Evolutionary conservation across 495 filamentous ascomycete genomes (phyloP).

Genomic region (Sphaerosporella brunnea): DNA sequence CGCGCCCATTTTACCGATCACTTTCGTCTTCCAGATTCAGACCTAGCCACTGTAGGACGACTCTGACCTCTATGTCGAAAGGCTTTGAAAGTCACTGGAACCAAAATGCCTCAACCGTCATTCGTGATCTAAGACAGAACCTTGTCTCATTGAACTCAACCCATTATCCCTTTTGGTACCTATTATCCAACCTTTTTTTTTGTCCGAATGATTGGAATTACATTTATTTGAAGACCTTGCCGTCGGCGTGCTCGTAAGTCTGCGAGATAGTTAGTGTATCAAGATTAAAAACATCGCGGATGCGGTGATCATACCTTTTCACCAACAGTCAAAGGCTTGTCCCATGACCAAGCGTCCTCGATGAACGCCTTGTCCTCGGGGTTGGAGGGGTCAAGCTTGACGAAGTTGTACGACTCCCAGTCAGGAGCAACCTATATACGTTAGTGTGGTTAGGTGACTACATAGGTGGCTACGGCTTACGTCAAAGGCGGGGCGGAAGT

Average conservation of each 20-base stretch:
- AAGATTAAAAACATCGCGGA: too few relatives aligned
- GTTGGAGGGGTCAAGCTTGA: conserved; percentile 77
- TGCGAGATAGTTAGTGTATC: too few relatives aligned
- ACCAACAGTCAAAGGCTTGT: conserved; percentile 56
- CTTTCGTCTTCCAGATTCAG: too few relatives aligned
- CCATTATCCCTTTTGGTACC: not conserved
- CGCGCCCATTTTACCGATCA: too few relatives aligned
- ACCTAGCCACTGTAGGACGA: too few relatives aligned
- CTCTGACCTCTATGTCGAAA: too few relatives aligned
- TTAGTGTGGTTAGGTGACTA: conserved; percentile 4
- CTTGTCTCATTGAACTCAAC: not conserved
- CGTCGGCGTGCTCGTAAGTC: conserved; percentile 47
- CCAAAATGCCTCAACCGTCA: too few relatives aligned
- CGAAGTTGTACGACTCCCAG: conserved; percentile 90
- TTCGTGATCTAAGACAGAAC: not conserved
- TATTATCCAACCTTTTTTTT: too few relatives aligned
- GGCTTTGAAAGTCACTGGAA: too few relatives aligned
- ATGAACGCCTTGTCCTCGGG: conserved; percentile 66
- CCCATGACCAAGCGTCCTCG: conserved; percentile 76
- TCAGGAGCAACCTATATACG: conserved; percentile 46
- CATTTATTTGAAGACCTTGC: conserved; percentile 97
- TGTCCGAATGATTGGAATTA: not conserved
- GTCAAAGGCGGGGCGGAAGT: conserved; percentile 70
- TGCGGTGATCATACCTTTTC: conserved; percentile 46
- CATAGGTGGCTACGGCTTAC: conserved; percentile 32